These are phyloP conservation scores for Mycena latifolia DNA, from an alignment of 768 basidiomycete species.

Conservation along the genomic window DNA sequence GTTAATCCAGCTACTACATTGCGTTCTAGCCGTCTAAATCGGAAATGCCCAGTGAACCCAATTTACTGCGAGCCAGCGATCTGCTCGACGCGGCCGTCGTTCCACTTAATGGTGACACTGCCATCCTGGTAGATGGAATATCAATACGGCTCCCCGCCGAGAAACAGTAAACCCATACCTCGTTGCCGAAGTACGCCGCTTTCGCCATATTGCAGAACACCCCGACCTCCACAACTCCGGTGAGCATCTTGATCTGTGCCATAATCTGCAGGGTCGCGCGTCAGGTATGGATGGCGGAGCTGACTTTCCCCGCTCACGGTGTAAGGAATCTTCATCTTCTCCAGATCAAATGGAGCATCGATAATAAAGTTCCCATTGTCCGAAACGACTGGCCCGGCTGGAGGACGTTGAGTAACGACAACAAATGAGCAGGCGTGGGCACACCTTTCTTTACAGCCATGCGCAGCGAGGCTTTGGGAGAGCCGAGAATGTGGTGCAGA, in stretches of 20 bases:
- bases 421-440: not conserved
- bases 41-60: too few relatives aligned
- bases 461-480: slow-evolving; percentile 80
- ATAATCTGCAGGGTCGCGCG: slow-evolving; percentile 66
- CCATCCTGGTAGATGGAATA: slow-evolving; percentile 63
- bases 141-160: slow-evolving; percentile 12
- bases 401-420: slow-evolving; percentile 19
- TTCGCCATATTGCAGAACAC: slow-evolving; percentile 94
- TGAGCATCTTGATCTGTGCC: slow-evolving; percentile 89
- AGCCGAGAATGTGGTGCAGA: slow-evolving; percentile 70
- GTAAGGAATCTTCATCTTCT: slow-evolving; percentile 75
- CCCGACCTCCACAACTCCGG: slow-evolving; percentile 98
- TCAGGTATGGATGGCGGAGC: slow-evolving; percentile 20
- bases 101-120: slow-evolving; percentile 72
- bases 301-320: slow-evolving; percentile 54
- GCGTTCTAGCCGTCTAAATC: slow-evolving; percentile 13
- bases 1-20: not conserved
- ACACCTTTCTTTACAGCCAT: slow-evolving; percentile 90
- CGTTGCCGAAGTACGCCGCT: slow-evolving; percentile 97
- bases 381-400: slow-evolving; percentile 94
- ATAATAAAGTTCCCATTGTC: slow-evolving; percentile 99
- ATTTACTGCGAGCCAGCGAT: slow-evolving; percentile 34
- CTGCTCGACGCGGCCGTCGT: slow-evolving; percentile 61
- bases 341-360: slow-evolving; percentile 89
- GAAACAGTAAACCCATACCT: slow-evolving; percentile 54